A percentile compares a stretch with the other conserved stretches of the same genome.
Evolutionary conservation across 306 rosid genomes (phyloP).

Genomic region (Betula pendula): DNA sequence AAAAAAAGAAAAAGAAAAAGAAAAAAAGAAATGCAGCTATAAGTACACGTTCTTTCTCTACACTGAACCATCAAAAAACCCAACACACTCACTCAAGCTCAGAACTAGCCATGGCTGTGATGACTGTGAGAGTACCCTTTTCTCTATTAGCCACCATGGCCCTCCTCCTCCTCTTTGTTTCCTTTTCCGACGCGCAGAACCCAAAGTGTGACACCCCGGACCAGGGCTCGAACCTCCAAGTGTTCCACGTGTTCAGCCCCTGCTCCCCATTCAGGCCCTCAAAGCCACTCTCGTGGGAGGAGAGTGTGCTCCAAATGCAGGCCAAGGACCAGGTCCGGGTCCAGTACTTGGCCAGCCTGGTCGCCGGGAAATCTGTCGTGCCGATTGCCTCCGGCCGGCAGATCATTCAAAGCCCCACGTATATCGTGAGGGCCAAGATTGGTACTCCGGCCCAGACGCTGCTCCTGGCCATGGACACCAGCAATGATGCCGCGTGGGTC

Average conservation of each 20-base stretch:
- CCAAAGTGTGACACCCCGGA: constrained; percentile 47
- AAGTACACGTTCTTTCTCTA: constrained; percentile 15
- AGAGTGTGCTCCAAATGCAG: constrained; percentile 55
- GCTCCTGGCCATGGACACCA: constrained; percentile 82
- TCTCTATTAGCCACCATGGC: constrained; percentile 6
- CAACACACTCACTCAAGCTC: neutral
- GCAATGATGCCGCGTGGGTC: constrained; percentile 86
- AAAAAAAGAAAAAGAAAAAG: neutral
- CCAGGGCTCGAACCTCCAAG: constrained; percentile 59
- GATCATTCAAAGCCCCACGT: constrained; percentile 73
- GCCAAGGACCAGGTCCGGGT: constrained; percentile 67
- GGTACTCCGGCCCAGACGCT: constrained; percentile 85
- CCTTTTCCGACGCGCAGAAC: constrained; percentile 37
- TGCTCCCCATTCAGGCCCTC: constrained; percentile 75
- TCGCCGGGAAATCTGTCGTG: constrained; percentile 50
- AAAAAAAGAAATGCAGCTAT: constrained; percentile 11
- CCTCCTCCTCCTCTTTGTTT: constrained; percentile 24
- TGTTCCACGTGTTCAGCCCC: constrained; percentile 67
- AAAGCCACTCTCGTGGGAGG: constrained; percentile 65
- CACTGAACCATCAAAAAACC: constrained; percentile 13
- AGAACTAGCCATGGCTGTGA: constrained; percentile 40
- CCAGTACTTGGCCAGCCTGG: constrained; percentile 54
- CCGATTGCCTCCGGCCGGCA: constrained; percentile 90
- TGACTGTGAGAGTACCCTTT: constrained; percentile 59
- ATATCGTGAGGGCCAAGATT: constrained; percentile 63